phyloP scores from a whole-genome alignment of 495 filamentous ascomycete species.

The Coniosporium apollinis region DNA sequence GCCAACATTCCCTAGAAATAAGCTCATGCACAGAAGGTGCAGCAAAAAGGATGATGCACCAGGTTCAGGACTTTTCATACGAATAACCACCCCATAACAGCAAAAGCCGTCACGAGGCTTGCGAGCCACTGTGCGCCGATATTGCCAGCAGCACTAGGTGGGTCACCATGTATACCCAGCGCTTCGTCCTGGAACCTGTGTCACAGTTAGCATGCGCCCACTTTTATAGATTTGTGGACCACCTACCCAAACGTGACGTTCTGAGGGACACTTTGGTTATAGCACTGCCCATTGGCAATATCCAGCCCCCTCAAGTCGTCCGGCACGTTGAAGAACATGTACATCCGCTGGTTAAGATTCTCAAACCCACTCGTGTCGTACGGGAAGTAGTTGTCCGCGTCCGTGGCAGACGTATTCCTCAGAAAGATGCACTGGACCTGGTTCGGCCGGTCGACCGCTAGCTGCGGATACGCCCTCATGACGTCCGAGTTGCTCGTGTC shows the following conservation, averaged over 20 bases:
- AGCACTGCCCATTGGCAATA: constrained; percentile 51
- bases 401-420: constrained; percentile 55
- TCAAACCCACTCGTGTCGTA: constrained; percentile 61
- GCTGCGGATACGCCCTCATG: constrained; percentile 54
- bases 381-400: constrained; percentile 43
- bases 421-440: constrained; percentile 68
- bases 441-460: constrained; percentile 44
- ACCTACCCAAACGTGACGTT: constrained; percentile 53
- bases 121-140: too few relatives aligned
- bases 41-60: too few relatives aligned
- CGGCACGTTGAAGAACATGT: constrained; percentile 63
- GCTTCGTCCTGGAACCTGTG: too few relatives aligned
- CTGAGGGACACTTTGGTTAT: constrained; percentile 43
- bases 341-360: constrained; percentile 39
- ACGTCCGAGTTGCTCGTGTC: constrained; percentile 67
- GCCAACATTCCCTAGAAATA: too few relatives aligned
- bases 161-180: too few relatives aligned
- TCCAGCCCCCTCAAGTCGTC: constrained; percentile 54
- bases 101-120: too few relatives aligned
- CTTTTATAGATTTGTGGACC: too few relatives aligned
- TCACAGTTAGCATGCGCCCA: too few relatives aligned
- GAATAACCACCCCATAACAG: too few relatives aligned
- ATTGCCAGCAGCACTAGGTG: too few relatives aligned
- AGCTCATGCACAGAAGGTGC: too few relatives aligned
- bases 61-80: too few relatives aligned